phyloP scores from a whole-genome alignment of 352 stramenopile species.

The Pythium diclinum region DNA sequence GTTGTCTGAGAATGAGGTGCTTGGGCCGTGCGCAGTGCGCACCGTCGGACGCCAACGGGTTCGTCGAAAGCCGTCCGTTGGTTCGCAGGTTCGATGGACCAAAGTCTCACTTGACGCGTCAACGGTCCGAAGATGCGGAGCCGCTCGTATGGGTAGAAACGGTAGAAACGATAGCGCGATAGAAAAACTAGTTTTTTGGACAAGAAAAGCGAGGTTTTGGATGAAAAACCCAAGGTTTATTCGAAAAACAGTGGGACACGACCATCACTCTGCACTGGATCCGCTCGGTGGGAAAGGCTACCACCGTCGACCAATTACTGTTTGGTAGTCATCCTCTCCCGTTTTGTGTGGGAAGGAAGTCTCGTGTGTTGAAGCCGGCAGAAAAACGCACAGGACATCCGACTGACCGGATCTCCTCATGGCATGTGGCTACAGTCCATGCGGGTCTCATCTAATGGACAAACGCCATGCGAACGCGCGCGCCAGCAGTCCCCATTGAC shows the following conservation, averaged over 20 bases:
- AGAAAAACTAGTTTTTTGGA: background rate
- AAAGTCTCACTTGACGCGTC: constrained; percentile 1
- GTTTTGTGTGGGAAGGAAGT: background rate
- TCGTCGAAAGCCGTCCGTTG: background rate
- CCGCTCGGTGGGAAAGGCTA: background rate
- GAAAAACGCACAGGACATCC: background rate
- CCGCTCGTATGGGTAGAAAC: constrained; percentile 1
- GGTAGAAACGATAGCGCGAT: background rate
- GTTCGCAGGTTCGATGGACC: constrained; percentile 1
- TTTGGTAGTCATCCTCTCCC: background rate
- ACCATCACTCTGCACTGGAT: constrained; percentile 1
- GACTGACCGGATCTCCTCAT: background rate
- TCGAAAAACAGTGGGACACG: background rate
- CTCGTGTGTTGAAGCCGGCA: background rate
- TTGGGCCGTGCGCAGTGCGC: background rate
- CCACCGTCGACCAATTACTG: background rate
- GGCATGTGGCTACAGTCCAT: background rate
- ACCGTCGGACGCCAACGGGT: background rate
- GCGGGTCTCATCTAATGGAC: no score
- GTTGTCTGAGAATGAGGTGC: constrained; percentile 3
- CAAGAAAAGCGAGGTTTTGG: background rate
- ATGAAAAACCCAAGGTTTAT: background rate
- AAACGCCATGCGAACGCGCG: background rate
- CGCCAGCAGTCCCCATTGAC: background rate
- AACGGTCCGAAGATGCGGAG: background rate